These are phyloP conservation scores for Mucor racemosus DNA, from an alignment of 371 early-diverging fungal genomes.

Conservation along the genomic window DNA sequence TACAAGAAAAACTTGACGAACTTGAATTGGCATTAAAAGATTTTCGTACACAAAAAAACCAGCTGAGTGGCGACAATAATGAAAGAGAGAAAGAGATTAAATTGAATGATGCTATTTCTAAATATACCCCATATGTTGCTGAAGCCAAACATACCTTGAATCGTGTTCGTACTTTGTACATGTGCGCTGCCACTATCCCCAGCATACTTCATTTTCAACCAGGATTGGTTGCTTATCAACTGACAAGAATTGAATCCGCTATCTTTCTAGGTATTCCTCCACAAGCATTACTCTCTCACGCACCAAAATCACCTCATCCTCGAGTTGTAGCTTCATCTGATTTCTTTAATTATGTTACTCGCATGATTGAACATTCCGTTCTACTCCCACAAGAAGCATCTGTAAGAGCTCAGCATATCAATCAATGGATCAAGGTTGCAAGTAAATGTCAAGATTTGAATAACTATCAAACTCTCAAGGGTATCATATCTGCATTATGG, in stretches of 20 bases:
- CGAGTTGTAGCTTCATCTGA: conserved; percentile 77
- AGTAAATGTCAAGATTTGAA: conserved; percentile 64
- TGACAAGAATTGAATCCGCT: conserved; percentile 73
- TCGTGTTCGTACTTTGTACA: conserved; percentile 60
- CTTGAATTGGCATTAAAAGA: conserved; percentile 32
- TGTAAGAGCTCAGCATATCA: conserved; percentile 68
- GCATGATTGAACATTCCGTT: conserved; percentile 76
- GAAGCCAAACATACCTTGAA: conserved; percentile 59
- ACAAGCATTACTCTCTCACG: conserved; percentile 66
- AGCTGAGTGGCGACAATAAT: conserved; percentile 33
- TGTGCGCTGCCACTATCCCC: conserved; percentile 65
- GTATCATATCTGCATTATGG: conserved; percentile 70
- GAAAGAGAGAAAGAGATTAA: conserved; percentile 31
- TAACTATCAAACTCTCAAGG: conserved; percentile 80
- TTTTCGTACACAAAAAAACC: conserved; percentile 17
- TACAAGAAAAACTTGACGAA: conserved; percentile 46
- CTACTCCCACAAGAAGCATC: conserved; percentile 65
- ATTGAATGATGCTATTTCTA: conserved; percentile 36
- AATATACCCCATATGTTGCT: conserved; percentile 49
- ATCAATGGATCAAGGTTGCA: conserved; percentile 80
- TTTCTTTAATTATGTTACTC: conserved; percentile 83
- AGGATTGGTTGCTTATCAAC: conserved; percentile 73
- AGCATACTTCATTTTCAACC: conserved; percentile 70
- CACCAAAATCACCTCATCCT: conserved; percentile 69
- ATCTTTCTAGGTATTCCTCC: conserved; percentile 75